phyloP scores from a whole-genome alignment of 257 asterid genomes.

The Lycium barbarum region DNA sequence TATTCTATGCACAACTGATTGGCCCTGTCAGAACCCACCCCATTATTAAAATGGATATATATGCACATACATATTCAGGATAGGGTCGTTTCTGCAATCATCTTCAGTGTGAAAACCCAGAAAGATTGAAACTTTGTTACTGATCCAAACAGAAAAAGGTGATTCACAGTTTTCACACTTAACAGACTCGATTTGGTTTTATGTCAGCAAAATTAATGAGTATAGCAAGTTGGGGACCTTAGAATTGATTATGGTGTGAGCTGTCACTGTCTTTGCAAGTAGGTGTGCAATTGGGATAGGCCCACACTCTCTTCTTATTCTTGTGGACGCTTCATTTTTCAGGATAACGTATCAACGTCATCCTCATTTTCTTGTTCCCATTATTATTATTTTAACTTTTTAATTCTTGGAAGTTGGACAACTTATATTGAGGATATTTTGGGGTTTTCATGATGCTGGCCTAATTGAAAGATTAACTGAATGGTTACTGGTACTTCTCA shows the following conservation, averaged over 20 bases:
- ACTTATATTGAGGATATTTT: not conserved
- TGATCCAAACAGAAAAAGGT: not conserved
- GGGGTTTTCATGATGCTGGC: not conserved
- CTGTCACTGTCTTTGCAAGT: not conserved
- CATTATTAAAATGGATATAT: not conserved
- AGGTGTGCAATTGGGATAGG: not conserved
- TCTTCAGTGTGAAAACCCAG: not conserved
- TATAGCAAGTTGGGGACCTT: not conserved
- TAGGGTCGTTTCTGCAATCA: not conserved
- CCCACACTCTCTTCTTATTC: not conserved
- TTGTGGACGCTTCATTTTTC: not conserved
- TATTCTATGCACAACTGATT: not conserved
- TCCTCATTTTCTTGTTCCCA: not conserved
- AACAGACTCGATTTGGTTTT: not conserved
- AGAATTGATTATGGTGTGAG: not conserved
- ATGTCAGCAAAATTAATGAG: not conserved
- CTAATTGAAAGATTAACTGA: not conserved
- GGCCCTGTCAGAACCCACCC: not conserved
- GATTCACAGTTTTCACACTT: not conserved
- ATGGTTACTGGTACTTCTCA: not conserved
- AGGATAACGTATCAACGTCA: slow-evolving; percentile 8
- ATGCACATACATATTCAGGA: too few species aligned
- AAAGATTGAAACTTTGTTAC: not conserved
- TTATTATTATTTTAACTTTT: not conserved
- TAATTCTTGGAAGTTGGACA: not conserved